Evolutionary conservation across 2,329 filamentous ascomycete genomes (phyloP), one percentile per base, ranked within the genome.

Genomic region (Fusarium ramigenum): DNA sequence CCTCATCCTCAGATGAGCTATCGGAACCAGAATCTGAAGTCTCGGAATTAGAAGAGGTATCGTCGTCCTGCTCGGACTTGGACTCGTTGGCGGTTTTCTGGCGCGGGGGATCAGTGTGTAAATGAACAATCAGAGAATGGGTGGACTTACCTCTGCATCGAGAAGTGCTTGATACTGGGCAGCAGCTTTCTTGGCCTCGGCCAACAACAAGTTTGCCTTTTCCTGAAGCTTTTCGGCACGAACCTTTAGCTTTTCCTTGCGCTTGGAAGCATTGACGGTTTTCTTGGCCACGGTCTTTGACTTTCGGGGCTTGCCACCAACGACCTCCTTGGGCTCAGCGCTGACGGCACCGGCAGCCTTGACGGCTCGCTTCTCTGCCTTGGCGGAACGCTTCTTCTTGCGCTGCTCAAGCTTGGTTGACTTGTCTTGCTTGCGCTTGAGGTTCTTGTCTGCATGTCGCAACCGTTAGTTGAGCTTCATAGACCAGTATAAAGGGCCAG

Each of bases 311-410:
- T 79, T 82, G 21, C 46, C 44, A 9, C 62, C 63, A 47, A 69
- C 72, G 18, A 69, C 79, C 78, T 79, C 80, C 75, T 85, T 83
- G 42, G 72, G 77, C 19, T 73, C 75, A 44, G 76, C 78, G 65
- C 73, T 66, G 47, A 78, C 69, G 40, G 69, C 66, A 69, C 73
- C 65, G 39, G 78, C 69, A 39, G 70, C 67, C 71, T 85, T 84
- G 63, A 81, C 82, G 28, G 80, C 80, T 50, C 77, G 77, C 77
- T 83, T 84, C 73, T 81, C 81, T 21, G 82, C 74, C 76, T 81
- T 82, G 62, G 69, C 68, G 23, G 74, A 72, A 19, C 80, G 82
- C 76, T 84, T 85, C 67, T 80, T 81, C 65, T 81, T 82, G 54
- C 84, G 76, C 34, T 75, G 71, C 36, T 78, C 77, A 21, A 57